phyloP scores from a whole-genome alignment of 352 stramenopile genomes.

The Globisporangium cylindrosporum region DNA sequence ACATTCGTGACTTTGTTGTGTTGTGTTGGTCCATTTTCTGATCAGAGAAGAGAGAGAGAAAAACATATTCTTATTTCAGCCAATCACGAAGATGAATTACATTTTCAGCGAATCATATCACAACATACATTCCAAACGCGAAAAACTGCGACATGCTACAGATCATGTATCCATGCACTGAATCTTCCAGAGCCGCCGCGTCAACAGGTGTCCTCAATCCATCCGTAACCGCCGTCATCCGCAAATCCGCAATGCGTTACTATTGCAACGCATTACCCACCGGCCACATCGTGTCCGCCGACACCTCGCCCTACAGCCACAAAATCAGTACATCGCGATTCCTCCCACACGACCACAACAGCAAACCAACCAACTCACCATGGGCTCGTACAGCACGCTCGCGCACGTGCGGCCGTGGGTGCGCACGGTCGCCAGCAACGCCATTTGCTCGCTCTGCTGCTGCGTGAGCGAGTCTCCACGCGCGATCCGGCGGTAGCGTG shows the following conservation, averaged over 20 bases:
- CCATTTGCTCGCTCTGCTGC: slow-evolving; percentile 38
- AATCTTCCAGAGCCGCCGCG: slow-evolving; percentile 4
- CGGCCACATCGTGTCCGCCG: slow-evolving; percentile 25
- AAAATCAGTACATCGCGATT: slow-evolving; percentile 2
- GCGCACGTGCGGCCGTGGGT: slow-evolving; percentile 44
- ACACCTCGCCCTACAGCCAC: slow-evolving; percentile 25
- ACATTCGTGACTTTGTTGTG: neutral
- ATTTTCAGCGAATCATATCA: slow-evolving; percentile 3
- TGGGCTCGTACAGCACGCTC: slow-evolving; percentile 31
- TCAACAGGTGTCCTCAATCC: neutral
- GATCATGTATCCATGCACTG: no score
- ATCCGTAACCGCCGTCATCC: neutral
- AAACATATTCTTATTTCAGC: neutral
- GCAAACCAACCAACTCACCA: slow-evolving; percentile 27
- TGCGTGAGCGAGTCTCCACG: slow-evolving; percentile 27
- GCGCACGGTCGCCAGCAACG: slow-evolving; percentile 45
- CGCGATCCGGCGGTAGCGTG: slow-evolving; percentile 29
- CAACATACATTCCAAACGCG: neutral
- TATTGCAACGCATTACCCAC: neutral
- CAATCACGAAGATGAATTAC: neutral
- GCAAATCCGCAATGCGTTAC: neutral
- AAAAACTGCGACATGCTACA: neutral
- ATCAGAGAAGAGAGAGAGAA: neutral
- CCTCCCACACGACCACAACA: neutral
- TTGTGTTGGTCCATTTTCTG: neutral